These are phyloP conservation scores for Daldinia sp. DNA, from an alignment of 2,329 filamentous ascomycete species.

Conservation along the genomic window DNA sequence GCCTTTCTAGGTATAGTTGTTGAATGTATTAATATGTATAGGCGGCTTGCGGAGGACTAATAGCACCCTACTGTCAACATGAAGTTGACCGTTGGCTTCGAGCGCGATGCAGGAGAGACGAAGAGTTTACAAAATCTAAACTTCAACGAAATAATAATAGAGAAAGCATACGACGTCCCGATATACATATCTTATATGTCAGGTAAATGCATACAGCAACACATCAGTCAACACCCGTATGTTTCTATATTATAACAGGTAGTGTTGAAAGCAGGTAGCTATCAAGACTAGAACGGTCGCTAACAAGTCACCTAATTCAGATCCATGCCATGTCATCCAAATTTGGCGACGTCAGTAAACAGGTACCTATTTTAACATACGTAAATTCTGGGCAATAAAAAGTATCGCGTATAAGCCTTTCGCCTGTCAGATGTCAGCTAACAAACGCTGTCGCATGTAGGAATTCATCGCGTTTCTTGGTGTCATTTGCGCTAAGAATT, in stretches of 20 bases:
- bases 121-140: neutral
- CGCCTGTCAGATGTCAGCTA: conserved; percentile 3
- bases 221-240: neutral
- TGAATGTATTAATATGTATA: neutral
- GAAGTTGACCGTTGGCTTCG: neutral
- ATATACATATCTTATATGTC: neutral
- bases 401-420: neutral
- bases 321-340: conserved; percentile 1
- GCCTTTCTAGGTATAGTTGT: neutral
- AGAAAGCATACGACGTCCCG: neutral
- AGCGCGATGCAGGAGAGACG: neutral
- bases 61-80: neutral
- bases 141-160: neutral
- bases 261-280: neutral
- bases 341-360: neutral
- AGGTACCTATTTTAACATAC: neutral
- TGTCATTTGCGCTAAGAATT: conserved; percentile 42
- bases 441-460: conserved; percentile 1
- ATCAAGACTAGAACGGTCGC: conserved; percentile 5
- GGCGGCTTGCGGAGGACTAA: neutral
- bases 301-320: conserved; percentile 5
- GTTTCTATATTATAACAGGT: conserved; percentile 2
- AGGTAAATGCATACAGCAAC: neutral
- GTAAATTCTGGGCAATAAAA: neutral
- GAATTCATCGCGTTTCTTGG: conserved; percentile 18